These are phyloP conservation scores for Trichoderma endophyticum DNA, from an alignment of 2,329 filamentous ascomycete genomes.

Conservation along the genomic window DNA sequence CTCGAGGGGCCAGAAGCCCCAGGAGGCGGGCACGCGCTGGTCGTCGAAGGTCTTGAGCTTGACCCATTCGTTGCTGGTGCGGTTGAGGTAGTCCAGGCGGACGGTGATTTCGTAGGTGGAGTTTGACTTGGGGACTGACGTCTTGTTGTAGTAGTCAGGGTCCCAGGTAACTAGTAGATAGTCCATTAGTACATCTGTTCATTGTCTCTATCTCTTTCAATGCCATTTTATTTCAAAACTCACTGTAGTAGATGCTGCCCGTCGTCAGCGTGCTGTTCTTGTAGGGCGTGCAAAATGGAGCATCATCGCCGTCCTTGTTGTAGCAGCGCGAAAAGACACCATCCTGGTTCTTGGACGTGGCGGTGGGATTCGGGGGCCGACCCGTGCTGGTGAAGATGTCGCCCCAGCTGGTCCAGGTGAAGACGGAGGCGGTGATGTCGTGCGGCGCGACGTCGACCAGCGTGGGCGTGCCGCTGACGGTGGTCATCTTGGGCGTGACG, in stretches of 20 bases:
- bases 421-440: constrained; percentile 46
- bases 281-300: constrained; percentile 52
- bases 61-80: constrained; percentile 35
- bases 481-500: constrained; percentile 48
- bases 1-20: constrained; percentile 49
- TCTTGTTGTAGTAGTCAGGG: constrained; percentile 46
- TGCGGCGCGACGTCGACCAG: constrained; percentile 41
- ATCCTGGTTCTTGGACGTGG: constrained; percentile 38
- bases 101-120: constrained; percentile 31
- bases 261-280: constrained; percentile 43
- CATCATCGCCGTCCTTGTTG: constrained; percentile 45
- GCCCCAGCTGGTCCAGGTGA: constrained; percentile 35
- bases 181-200: not conserved
- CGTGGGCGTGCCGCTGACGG: constrained; percentile 43
- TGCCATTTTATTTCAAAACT: constrained; percentile 19
- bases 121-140: constrained; percentile 27
- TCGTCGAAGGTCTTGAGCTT: constrained; percentile 36
- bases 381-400: constrained; percentile 41
- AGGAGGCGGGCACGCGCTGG: constrained; percentile 36
- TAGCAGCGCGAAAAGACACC: constrained; percentile 51
- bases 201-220: too few relatives aligned
- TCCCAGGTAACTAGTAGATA: constrained; percentile 54
- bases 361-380: constrained; percentile 44
- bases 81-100: constrained; percentile 42
- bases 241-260: constrained; percentile 51